Conservation (phyloP, 2,329 filamentous ascomycete genomes). For the Lecanoromycetidae sp. region DNA sequence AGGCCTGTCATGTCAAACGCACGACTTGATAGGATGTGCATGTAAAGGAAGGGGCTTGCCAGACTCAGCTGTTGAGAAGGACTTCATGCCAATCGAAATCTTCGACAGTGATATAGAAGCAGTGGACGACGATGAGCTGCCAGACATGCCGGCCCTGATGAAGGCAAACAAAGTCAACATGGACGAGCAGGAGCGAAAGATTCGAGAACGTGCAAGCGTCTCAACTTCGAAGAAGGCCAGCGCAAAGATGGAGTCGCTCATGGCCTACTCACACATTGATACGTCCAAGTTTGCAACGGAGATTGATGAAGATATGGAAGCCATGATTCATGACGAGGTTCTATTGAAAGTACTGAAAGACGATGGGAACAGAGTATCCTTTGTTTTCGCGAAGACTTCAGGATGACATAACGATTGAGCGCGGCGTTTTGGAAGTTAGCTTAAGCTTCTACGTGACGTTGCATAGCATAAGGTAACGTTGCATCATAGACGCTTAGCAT, state of each 20-base stretch:
- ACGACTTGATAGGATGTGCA: slow-evolving; percentile 51
- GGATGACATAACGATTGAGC: neutral
- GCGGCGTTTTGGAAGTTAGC: too few species aligned
- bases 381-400: slow-evolving; percentile 19
- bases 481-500: too few species aligned
- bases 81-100: slow-evolving; percentile 16
- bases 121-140: slow-evolving; percentile 22
- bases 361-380: slow-evolving; percentile 26
- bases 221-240: slow-evolving; percentile 21
- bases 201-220: slow-evolving; percentile 25
- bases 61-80: slow-evolving; percentile 15
- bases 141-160: slow-evolving; percentile 25
- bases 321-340: slow-evolving; percentile 39
- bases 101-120: slow-evolving; percentile 13
- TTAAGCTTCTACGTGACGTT: too few species aligned
- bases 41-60: slow-evolving; percentile 44
- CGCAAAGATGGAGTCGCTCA: slow-evolving; percentile 38
- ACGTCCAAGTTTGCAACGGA: slow-evolving; percentile 27
- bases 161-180: slow-evolving; percentile 36
- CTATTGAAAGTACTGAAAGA: slow-evolving; percentile 39
- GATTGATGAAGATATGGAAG: slow-evolving; percentile 24
- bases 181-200: slow-evolving; percentile 32
- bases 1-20: slow-evolving; percentile 50
- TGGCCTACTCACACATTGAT: slow-evolving; percentile 45
- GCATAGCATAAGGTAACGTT: too few species aligned